Conservation (phyloP, 2,329 filamentous ascomycete species). For the Trichoderma sp. region DNA sequence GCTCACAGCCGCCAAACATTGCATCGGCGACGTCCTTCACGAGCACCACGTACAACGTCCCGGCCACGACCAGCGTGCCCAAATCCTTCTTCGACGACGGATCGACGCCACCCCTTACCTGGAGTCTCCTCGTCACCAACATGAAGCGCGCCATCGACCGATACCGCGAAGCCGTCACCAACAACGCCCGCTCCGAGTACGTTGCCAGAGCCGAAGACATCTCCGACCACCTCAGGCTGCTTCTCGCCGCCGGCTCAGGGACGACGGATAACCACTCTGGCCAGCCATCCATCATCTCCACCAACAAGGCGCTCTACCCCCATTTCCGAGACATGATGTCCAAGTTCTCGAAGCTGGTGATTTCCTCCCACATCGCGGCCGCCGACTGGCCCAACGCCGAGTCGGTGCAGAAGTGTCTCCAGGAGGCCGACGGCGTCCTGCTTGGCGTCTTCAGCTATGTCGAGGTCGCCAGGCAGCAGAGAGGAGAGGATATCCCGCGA, state of each 20-base stretch:
- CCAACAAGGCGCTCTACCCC: slow-evolving; percentile 94
- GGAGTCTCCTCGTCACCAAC: slow-evolving; percentile 86
- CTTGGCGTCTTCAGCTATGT: slow-evolving; percentile 95
- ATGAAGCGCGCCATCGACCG: slow-evolving; percentile 89
- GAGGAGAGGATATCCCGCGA: slow-evolving; percentile 90
- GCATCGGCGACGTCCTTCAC: slow-evolving; percentile 66
- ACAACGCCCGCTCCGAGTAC: slow-evolving; percentile 82
- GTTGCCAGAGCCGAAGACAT: slow-evolving; percentile 96
- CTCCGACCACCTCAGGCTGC: slow-evolving; percentile 88
- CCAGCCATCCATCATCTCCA: slow-evolving; percentile 98
- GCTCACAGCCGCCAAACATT: slow-evolving; percentile 54
- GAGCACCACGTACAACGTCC: slow-evolving; percentile 58
- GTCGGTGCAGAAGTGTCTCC: slow-evolving; percentile 90
- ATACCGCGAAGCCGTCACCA: slow-evolving; percentile 87
- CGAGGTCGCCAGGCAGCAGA: slow-evolving; percentile 88
- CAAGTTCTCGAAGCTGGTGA: slow-evolving; percentile 97
- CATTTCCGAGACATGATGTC: slow-evolving; percentile 99
- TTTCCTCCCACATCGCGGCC: slow-evolving; percentile 96
- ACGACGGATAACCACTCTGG: slow-evolving; percentile 99
- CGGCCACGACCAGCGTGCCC: slow-evolving; percentile 64
- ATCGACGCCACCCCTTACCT: slow-evolving; percentile 77
- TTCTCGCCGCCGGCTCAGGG: slow-evolving; percentile 93
- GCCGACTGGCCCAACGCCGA: slow-evolving; percentile 95
- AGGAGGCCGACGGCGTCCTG: slow-evolving; percentile 95
- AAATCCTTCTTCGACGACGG: slow-evolving; percentile 90